Conservation (phyloP, 1,284 basidiomycete species). For the Trichosporon sp. region DNA sequence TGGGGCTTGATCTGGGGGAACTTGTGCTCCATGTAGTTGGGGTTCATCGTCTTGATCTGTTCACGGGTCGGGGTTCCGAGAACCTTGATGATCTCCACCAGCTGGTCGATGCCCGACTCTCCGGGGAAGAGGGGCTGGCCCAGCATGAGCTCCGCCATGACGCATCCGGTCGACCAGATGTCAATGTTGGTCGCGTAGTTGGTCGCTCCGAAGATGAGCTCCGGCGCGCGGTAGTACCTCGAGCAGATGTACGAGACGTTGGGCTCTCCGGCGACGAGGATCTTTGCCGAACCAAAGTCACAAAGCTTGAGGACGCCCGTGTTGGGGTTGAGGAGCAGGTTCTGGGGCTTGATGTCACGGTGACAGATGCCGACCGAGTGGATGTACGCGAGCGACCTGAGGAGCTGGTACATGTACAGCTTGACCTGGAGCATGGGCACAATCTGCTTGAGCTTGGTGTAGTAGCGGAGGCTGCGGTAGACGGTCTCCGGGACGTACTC, state of each 20-base stretch:
- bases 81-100: slow-evolving; percentile 99
- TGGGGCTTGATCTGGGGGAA: slow-evolving; percentile 99
- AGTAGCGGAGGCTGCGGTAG: slow-evolving; percentile 96
- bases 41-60: slow-evolving; percentile 99
- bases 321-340: slow-evolving; percentile 90
- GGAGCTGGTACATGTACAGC: slow-evolving; percentile 62
- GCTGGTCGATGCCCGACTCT: slow-evolving; percentile 98
- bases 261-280: slow-evolving; percentile 93
- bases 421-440: slow-evolving; percentile 99
- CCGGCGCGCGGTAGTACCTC: slow-evolving; percentile 97
- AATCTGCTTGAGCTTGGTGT: slow-evolving; percentile 98
- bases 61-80: slow-evolving; percentile 96
- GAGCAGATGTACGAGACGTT: slow-evolving; percentile 99
- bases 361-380: slow-evolving; percentile 66
- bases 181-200: slow-evolving; percentile 99
- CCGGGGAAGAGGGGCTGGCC: slow-evolving; percentile 98
- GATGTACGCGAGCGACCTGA: slow-evolving; percentile 55
- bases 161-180: slow-evolving; percentile 99
- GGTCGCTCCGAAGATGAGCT: slow-evolving; percentile 98
- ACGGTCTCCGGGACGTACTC: slow-evolving; percentile 99
- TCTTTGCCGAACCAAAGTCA: slow-evolving; percentile 99
- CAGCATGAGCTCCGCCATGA: slow-evolving; percentile 99
- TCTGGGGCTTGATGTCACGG: slow-evolving; percentile 99
- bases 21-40: slow-evolving; percentile 99
- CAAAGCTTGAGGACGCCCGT: slow-evolving; percentile 96